phyloP scores from a whole-genome alignment of 2,329 filamentous ascomycete genomes.

The Penicillium sp. region DNA sequence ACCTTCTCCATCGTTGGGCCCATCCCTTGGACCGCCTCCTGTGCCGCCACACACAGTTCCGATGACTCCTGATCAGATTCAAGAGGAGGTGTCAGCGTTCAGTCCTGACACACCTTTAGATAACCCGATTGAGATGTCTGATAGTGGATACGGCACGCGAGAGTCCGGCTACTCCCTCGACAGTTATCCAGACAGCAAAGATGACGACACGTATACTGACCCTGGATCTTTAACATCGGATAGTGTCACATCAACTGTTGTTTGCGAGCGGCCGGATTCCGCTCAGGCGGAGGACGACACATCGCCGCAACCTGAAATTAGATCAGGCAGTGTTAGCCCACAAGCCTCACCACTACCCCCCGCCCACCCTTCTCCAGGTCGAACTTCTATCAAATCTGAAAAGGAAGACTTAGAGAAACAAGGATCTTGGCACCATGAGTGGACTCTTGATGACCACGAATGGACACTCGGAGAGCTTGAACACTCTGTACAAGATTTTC shows the following conservation, averaged over 20 bases:
- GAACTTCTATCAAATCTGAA: slow-evolving; percentile 29
- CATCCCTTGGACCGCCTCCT: slow-evolving; percentile 25
- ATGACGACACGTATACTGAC: slow-evolving; percentile 33
- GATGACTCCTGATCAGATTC: slow-evolving; percentile 39
- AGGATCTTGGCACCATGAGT: slow-evolving; percentile 41
- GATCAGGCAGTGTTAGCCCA: slow-evolving; percentile 28
- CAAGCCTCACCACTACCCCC: slow-evolving; percentile 19
- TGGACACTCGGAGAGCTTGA: slow-evolving; percentile 47
- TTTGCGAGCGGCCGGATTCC: slow-evolving; percentile 27
- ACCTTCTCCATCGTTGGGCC: background rate
- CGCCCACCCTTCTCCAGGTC: slow-evolving; percentile 18
- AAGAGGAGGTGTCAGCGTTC: slow-evolving; percentile 44
- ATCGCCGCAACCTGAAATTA: slow-evolving; percentile 24
- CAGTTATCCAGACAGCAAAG: slow-evolving; percentile 29
- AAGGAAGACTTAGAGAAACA: slow-evolving; percentile 34
- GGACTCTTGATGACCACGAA: slow-evolving; percentile 45
- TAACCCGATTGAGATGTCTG: slow-evolving; percentile 35
- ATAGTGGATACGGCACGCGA: slow-evolving; percentile 40
- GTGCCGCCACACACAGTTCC: slow-evolving; percentile 31
- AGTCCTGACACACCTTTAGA: slow-evolving; percentile 40
- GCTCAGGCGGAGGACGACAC: slow-evolving; percentile 21
- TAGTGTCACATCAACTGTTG: slow-evolving; percentile 30
- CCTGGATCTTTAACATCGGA: slow-evolving; percentile 32
- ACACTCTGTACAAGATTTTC: slow-evolving; percentile 40
- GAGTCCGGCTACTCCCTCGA: slow-evolving; percentile 32